Base-by-base conservation (phyloP, 169 alveolate species). In the Neospora caninum region DNA sequence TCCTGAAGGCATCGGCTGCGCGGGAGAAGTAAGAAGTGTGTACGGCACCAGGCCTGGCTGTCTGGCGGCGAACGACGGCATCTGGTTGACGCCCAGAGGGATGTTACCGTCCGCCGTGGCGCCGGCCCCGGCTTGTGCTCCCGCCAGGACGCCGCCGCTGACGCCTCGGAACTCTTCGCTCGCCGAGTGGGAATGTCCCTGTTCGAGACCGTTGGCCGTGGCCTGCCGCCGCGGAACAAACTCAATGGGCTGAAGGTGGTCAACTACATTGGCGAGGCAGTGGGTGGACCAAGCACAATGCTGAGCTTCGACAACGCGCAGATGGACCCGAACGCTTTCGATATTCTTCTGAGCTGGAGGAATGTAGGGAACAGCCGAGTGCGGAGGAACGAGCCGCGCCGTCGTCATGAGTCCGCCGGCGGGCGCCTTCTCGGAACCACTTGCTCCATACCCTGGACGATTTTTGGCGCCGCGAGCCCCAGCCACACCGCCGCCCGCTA, bases 291-390 rank as follows among this genome's bases (percentile, higher is more conserved):
- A 92, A 7, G 86, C 86, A 38, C 94, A 92, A 67, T 92, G 94
- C 45, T 92, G 89, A 67, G 80, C 94, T 69, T 82, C 94, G 31
- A 92, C 78, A 38, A 92, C 94, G 70, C 91, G 58, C 73, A 92
- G 91, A 29, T 78, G 84, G 45, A 92, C 94, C 0, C 94, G 91
- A 2, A 88, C 86, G 41, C 54, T 92, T 64, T 92, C 94, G 27
- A 92, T 64, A 80, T 92, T 92, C 91, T 92, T 92, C 67, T 92
- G 94, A 34, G 36, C 87, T 10, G 94, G 94, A 10, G 94, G 94
- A 29, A 92, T 92, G 43, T 67, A 92, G 13, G 94, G 94, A 39
- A 92, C 94, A 18, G 87, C 70, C 41, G 84, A 88, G 86, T 88
- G 80, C 1, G 94, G 94, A 31, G 91, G 91, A n/a, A 92, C 88